Evolutionary conservation across 2,329 filamentous ascomycete species (phyloP).

Genomic region (Rutstroemia sp.): DNA sequence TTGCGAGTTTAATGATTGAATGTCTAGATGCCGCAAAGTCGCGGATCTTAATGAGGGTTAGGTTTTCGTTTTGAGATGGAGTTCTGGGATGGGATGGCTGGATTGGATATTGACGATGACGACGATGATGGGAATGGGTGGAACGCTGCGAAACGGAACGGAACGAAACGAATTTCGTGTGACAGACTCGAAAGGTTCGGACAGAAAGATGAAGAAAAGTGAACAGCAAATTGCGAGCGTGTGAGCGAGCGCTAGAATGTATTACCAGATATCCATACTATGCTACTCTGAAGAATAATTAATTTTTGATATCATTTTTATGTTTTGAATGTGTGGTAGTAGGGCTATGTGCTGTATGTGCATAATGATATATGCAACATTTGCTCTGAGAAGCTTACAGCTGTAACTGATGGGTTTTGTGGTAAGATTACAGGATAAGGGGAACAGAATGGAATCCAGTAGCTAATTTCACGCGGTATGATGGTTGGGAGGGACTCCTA

Average conservation of each 20-base stretch:
- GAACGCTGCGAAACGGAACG: neutral
- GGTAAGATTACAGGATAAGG: too few relatives aligned
- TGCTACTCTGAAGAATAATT: too few relatives aligned
- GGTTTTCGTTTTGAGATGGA: neutral
- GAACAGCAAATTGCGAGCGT: neutral
- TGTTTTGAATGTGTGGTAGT: too few relatives aligned
- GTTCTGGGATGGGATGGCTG: neutral
- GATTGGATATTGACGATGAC: neutral
- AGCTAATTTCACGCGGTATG: too few relatives aligned
- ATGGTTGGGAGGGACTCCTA: too few relatives aligned
- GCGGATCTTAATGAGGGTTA: neutral
- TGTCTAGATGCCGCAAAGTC: neutral
- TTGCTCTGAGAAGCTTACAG: too few relatives aligned
- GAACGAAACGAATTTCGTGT: neutral
- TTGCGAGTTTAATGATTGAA: slow-evolving; percentile 2
- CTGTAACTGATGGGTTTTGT: too few relatives aligned
- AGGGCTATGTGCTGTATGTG: too few relatives aligned
- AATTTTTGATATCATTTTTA: too few relatives aligned
- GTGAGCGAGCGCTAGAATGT: neutral
- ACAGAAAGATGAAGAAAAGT: neutral
- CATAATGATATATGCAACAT: too few relatives aligned
- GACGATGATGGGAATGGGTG: neutral
- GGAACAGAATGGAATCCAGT: too few relatives aligned
- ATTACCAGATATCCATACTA: neutral
- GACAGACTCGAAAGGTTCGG: neutral